Conservation (phyloP, 441 rosid genomes). For the Corymbia citriodora region DNA sequence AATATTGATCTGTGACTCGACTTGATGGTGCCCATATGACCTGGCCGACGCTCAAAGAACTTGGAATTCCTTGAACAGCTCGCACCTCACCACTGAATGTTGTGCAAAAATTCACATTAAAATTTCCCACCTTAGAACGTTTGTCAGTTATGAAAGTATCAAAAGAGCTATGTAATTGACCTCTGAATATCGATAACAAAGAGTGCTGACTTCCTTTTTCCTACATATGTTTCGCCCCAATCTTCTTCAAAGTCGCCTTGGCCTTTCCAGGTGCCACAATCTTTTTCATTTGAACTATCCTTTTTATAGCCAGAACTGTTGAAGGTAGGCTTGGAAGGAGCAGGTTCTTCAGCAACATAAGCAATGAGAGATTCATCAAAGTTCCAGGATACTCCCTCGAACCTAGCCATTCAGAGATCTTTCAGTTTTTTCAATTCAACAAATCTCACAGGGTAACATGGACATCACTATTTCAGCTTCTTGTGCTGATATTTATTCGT, state of each 20-base stretch:
- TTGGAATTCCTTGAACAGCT: conserved; percentile 61
- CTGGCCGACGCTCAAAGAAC: conserved; percentile 79
- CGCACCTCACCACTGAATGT: conserved; percentile 63
- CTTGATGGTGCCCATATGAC: conserved; percentile 81
- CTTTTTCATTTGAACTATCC: conserved; percentile 48
- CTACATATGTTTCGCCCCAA: conserved; percentile 94
- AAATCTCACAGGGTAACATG: not conserved
- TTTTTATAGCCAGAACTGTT: conserved; percentile 49
- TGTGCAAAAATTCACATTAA: not conserved
- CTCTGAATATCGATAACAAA: conserved; percentile 63
- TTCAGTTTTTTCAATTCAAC: conserved; percentile 1
- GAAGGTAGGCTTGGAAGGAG: conserved; percentile 61
- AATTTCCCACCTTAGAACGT: not conserved
- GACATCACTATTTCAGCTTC: not conserved
- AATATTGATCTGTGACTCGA: conserved; percentile 37
- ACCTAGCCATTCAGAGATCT: conserved; percentile 40
- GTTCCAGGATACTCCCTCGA: conserved; percentile 94
- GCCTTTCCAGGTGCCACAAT: conserved; percentile 80
- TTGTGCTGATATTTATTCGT: not conserved
- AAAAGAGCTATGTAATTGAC: conserved; percentile 21
- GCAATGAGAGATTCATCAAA: conserved; percentile 71
- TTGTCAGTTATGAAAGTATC: not conserved
- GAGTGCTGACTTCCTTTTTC: conserved; percentile 77
- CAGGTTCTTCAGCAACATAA: conserved; percentile 83
- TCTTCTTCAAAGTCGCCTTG: conserved; percentile 97